phyloP scores from a whole-genome alignment of 345 rosid species.

The Eucalyptus brandiana region DNA sequence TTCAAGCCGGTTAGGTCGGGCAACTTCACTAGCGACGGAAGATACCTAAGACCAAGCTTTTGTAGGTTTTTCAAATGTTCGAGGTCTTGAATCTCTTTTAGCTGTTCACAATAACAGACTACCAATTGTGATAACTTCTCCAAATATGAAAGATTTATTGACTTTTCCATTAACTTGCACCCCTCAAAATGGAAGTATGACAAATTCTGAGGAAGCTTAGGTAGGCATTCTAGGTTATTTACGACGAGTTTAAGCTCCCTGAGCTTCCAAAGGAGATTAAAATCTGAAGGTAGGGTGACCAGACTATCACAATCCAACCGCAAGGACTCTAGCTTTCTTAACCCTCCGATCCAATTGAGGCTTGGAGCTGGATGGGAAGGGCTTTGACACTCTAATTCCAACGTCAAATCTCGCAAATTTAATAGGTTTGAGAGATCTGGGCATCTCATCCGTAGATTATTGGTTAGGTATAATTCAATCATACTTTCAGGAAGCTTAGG shows the following conservation, averaged over 20 bases:
- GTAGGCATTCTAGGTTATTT: neutral
- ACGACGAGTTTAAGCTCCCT: accelerated
- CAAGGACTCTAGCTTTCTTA: no score
- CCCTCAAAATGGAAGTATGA: neutral
- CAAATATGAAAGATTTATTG: neutral
- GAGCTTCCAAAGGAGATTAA: no score
- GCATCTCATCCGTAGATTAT: neutral
- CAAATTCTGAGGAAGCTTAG: neutral
- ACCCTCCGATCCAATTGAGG: neutral
- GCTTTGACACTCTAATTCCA: neutral
- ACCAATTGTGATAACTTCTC: neutral
- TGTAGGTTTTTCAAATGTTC: neutral
- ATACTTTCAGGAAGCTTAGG: neutral
- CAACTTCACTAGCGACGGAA: neutral
- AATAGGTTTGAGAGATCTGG: neutral
- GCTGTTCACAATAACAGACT: accelerated
- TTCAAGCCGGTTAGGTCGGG: accelerated
- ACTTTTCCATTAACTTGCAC: no score
- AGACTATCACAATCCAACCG: accelerated
- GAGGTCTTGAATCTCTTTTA: no score
- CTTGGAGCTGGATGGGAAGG: neutral
- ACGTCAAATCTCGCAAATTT: neutral
- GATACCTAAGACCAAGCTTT: accelerated
- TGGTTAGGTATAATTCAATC: accelerated
- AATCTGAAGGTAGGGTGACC: no score